phyloP scores from a whole-genome alignment of 805 yeast genomes.

The Metschnikowia noctiluminum region DNA sequence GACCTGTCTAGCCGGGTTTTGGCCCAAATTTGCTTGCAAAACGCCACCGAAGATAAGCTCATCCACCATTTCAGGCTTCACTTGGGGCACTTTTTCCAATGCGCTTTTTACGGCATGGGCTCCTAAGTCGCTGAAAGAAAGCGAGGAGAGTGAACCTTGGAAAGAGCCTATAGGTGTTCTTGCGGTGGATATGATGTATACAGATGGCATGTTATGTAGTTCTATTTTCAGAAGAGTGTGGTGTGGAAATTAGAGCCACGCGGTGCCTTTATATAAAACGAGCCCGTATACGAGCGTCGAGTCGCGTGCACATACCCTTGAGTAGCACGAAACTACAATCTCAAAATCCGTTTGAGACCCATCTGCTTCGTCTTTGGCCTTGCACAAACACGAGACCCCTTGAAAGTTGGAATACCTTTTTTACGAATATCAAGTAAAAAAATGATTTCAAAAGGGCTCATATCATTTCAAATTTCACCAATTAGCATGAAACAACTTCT shows the following conservation, averaged over 20 bases:
- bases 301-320: too few species aligned
- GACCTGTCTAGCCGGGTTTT: constrained; percentile 97
- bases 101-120: constrained; percentile 91
- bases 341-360: too few species aligned
- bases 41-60: constrained; percentile 94
- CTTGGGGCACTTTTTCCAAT: constrained; percentile 73
- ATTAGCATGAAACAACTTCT: too few species aligned
- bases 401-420: too few species aligned
- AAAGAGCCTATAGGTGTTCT: constrained; percentile 97
- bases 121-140: constrained; percentile 82
- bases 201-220: constrained; percentile 33
- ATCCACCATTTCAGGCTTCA: constrained; percentile 74
- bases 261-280: constrained; percentile 6
- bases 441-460: too few species aligned
- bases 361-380: too few species aligned
- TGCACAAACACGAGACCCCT: too few species aligned
- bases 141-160: constrained; percentile 76
- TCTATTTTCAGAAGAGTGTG: background rate
- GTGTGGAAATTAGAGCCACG: background rate
- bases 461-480: too few species aligned
- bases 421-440: too few species aligned
- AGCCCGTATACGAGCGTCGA: constrained; percentile 1
- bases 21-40: constrained; percentile 89
- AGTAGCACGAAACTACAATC: too few species aligned
- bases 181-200: constrained; percentile 85